Evolutionary conservation across 106 monocot genomes (phyloP), one percentile per base, ranked within the genome.

Genomic region (Vanilla planifolia): DNA sequence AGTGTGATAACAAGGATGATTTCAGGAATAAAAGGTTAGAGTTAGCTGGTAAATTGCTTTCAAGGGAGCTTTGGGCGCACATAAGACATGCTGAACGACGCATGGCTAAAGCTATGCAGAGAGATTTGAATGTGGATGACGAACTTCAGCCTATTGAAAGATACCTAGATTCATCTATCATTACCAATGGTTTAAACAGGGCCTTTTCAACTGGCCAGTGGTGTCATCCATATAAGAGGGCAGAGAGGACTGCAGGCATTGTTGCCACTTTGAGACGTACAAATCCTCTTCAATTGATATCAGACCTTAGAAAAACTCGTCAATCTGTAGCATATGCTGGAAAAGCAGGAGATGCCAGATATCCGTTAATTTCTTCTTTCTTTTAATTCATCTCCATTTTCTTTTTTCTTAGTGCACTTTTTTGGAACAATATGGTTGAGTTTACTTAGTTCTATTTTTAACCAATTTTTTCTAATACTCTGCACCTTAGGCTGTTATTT

Each of bases 261-360:
- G 87, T 98, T 21, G 91, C 87, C n/a, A 91, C 71, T 67, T 70
- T 98, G 0, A 78, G 86, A 66, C 65, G 93, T 59, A 83, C 82
- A 24, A 94, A 94, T 78, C 78, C 89, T 10, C 72, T 94, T 26
- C 85, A 94, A 44, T 83, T 85, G 75, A 85, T 86, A 53, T 74
- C 89, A 33, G 85, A 89, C 62, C 73, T 98, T 55, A 81, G 96
- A 59, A 98, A 91, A 69, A 77, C 88, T 8, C 74, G 96, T 6
- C 84, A 84, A 65, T 91, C 84, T 27, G 84, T 91, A 68, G 68
- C 71, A 50, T 98, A 98, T 72, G 81, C 84, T 35, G 87, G 96
- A 36, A 98, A 98, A 67, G 79, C 78, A 19, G 96, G 96, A 33
- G 91, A 98, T 77, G 84, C 91, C n/a, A 79, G 96, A 91, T 98